Conservation (phyloP, 768 basidiomycete genomes). For the Collybia sp. region DNA sequence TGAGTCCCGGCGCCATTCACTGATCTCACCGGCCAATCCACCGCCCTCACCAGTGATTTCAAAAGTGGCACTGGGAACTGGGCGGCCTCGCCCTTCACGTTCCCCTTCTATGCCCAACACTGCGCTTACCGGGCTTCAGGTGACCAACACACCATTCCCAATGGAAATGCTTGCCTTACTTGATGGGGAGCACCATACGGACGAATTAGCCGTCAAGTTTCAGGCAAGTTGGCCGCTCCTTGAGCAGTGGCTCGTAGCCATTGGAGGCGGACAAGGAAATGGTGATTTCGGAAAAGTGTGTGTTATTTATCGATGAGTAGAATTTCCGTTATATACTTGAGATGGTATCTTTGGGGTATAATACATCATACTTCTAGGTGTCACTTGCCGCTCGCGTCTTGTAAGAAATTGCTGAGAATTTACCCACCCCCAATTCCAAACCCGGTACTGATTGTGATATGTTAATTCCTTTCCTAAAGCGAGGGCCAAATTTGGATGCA, state of each 20-base stretch:
- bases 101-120: slow-evolving; percentile 51
- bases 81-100: slow-evolving; percentile 46
- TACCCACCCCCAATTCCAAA: too few species aligned
- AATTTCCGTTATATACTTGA: not conserved
- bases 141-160: slow-evolving; percentile 35
- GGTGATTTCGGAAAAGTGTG: slow-evolving; percentile 70
- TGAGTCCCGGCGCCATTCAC: slow-evolving; percentile 35
- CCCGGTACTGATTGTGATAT: too few species aligned
- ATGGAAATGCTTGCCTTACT: slow-evolving; percentile 54
- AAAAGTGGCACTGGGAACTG: slow-evolving; percentile 27
- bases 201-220: slow-evolving; percentile 82
- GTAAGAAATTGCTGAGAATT: too few species aligned
- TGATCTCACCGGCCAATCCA: slow-evolving; percentile 28
- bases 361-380: too few species aligned
- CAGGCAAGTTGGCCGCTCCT: slow-evolving; percentile 81
- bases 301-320: slow-evolving; percentile 67
- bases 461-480: too few species aligned
- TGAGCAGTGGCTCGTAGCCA: slow-evolving; percentile 61
- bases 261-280: slow-evolving; percentile 58
- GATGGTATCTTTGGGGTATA: not conserved
- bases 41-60: slow-evolving; percentile 36
- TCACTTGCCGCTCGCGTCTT: too few species aligned
- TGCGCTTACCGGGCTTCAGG: not conserved
- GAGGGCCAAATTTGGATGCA: too few species aligned
- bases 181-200: slow-evolving; percentile 89